Evolutionary conservation across 164 flowering plant species (phyloP).

Genomic region (Magnolia officinalis): DNA sequence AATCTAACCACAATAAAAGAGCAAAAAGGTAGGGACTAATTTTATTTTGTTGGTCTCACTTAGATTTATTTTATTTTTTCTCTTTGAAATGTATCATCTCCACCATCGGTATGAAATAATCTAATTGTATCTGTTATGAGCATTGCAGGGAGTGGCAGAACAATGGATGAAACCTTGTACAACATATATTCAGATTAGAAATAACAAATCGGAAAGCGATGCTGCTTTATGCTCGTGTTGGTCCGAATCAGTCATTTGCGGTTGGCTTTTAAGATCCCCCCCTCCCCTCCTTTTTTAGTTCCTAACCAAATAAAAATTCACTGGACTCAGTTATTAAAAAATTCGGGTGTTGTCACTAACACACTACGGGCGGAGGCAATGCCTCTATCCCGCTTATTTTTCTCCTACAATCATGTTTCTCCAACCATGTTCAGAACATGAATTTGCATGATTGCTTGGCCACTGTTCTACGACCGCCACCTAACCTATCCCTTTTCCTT

Average conservation of each 20-base stretch:
- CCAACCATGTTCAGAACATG: too few species aligned
- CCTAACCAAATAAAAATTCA: too few species aligned
- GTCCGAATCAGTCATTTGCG: background rate
- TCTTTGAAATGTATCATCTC: background rate
- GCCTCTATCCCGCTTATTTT: too few species aligned
- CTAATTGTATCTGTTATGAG: background rate
- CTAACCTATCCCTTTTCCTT: too few species aligned
- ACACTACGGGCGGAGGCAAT: too few species aligned
- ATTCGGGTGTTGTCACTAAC: too few species aligned
- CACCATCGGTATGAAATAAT: background rate
- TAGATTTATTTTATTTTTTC: background rate
- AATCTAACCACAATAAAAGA: conserved; percentile 29
- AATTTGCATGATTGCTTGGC: too few species aligned
- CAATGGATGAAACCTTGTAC: background rate
- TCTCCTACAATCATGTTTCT: too few species aligned
- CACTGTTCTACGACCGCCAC: too few species aligned
- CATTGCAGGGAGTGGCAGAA: too few species aligned
- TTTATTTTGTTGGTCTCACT: background rate
- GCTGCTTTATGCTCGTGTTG: background rate
- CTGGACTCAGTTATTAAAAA: too few species aligned
- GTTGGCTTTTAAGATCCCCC: background rate
- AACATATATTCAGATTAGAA: background rate
- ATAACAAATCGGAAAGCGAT: background rate
- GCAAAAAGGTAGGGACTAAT: background rate
- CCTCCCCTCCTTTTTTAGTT: too few species aligned